Conservation (phyloP, 768 basidiomycete species). For the Lentinula edodes region DNA sequence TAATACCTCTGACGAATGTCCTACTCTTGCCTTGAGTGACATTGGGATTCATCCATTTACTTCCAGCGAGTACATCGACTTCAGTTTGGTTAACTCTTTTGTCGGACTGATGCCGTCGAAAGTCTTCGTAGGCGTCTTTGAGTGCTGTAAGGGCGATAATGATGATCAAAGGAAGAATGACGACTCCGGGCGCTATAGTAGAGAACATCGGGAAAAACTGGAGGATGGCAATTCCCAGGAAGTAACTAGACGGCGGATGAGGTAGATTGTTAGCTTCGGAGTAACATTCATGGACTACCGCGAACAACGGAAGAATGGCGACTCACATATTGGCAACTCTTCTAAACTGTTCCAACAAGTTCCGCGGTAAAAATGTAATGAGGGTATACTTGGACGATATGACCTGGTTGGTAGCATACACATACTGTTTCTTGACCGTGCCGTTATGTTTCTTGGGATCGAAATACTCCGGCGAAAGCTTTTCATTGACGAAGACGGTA, state of each 20-base stretch:
- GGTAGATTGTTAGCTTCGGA: not conserved
- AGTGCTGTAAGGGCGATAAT: slow-evolving; percentile 81
- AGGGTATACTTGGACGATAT: slow-evolving; percentile 36
- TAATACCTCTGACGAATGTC: slow-evolving; percentile 73
- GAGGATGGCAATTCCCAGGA: slow-evolving; percentile 83
- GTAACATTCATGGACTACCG: not conserved
- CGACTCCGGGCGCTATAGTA: slow-evolving; percentile 91
- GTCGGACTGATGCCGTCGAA: slow-evolving; percentile 96
- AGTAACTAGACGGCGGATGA: slow-evolving; percentile 43
- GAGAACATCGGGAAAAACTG: slow-evolving; percentile 95
- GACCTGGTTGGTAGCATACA: slow-evolving; percentile 50
- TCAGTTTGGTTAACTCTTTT: slow-evolving; percentile 74
- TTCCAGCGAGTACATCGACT: slow-evolving; percentile 62
- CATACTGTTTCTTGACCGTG: slow-evolving; percentile 32
- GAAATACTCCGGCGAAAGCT: slow-evolving; percentile 38
- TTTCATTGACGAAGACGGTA: slow-evolving; percentile 42
- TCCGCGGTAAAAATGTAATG: slow-evolving; percentile 8
- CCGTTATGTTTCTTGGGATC: slow-evolving; percentile 34
- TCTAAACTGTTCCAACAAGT: slow-evolving; percentile 7
- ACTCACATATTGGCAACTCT: slow-evolving; percentile 8
- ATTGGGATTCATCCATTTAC: slow-evolving; percentile 70
- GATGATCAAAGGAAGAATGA: slow-evolving; percentile 83
- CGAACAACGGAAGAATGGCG: not conserved
- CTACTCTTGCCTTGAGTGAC: slow-evolving; percentile 61
- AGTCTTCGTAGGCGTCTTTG: slow-evolving; percentile 96